phyloP scores from a whole-genome alignment of 352 stramenopile species.

The Blastocystis hominis region DNA sequence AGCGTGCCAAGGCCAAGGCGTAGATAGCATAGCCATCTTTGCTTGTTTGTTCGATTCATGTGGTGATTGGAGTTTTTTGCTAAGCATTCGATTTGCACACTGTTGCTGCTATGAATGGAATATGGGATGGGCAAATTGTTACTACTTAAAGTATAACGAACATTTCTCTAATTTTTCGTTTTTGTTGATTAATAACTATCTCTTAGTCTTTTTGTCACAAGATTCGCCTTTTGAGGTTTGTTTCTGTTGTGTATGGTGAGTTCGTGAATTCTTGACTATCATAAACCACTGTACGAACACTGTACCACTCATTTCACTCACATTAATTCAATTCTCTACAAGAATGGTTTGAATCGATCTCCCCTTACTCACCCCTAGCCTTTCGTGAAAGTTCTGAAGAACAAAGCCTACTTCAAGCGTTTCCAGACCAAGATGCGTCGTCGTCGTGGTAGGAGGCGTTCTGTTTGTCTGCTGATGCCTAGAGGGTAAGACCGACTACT shows the following conservation, averaged over 20 bases:
- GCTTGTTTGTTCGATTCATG: not conserved
- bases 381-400: conserved; percentile 94
- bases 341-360: not conserved
- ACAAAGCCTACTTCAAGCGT: conserved; percentile 97
- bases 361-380: not conserved
- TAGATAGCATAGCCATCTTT: not conserved
- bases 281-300: not conserved
- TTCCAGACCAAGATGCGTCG: conserved; percentile 75
- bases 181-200: too few relatives aligned
- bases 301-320: not conserved
- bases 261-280: not conserved
- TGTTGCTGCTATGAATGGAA: too few relatives aligned
- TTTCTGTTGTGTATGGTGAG: not conserved
- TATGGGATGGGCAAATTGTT: too few relatives aligned
- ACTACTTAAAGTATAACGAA: too few relatives aligned
- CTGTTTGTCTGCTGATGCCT: not conserved
- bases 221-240: too few relatives aligned
- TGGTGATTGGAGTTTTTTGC: too few relatives aligned
- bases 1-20: conserved; percentile 20
- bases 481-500: conserved; percentile 97
- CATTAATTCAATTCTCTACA: not conserved
- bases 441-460: conserved; percentile 22
- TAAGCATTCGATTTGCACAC: too few relatives aligned
- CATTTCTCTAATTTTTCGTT: too few relatives aligned
- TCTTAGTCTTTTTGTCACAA: too few relatives aligned